phyloP scores from a whole-genome alignment of 768 basidiomycete species.

The Phanerochaete sordida region DNA sequence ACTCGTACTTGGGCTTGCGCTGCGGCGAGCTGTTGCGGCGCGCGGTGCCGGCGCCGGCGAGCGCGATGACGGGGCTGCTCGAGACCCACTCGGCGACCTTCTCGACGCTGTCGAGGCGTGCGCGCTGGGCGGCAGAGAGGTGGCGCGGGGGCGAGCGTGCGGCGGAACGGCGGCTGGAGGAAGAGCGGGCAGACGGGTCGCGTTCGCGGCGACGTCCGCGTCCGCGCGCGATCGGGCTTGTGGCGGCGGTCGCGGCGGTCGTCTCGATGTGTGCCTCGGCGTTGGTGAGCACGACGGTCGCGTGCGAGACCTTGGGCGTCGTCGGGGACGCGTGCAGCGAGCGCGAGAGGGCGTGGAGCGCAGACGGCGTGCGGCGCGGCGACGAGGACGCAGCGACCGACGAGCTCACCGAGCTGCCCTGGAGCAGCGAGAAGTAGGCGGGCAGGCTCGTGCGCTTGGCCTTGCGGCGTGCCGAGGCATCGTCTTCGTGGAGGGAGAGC shows the following conservation, averaged over 20 bases:
- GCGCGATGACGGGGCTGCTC: constrained; percentile 33
- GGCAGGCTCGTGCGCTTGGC: constrained; percentile 74
- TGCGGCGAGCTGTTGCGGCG: constrained; percentile 61
- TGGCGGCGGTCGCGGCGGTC: not conserved
- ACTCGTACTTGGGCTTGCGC: constrained; percentile 26
- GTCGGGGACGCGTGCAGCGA: constrained; percentile 23
- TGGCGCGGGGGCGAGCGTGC: constrained; percentile 22
- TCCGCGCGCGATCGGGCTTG: constrained; percentile 11
- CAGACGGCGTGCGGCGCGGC: constrained; percentile 12
- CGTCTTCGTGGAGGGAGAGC: constrained; percentile 18
- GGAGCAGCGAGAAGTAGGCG: constrained; percentile 71
- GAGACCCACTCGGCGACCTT: constrained; percentile 47
- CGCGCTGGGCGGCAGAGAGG: constrained; percentile 13
- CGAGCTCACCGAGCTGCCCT: constrained; percentile 31
- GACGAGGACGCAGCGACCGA: constrained; percentile 10
- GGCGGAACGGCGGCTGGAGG: constrained; percentile 20
- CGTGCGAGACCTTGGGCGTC: constrained; percentile 23
- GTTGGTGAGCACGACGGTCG: constrained; percentile 16
- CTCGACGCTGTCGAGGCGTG: constrained; percentile 34
- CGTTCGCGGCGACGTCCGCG: constrained; percentile 19
- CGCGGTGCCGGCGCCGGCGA: constrained; percentile 32
- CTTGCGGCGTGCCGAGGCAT: constrained; percentile 31
- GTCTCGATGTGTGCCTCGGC: constrained; percentile 16
- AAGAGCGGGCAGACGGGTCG: constrained; percentile 22
- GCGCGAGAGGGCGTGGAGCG: constrained; percentile 20